Conservation (phyloP, 2,329 filamentous ascomycete genomes). For the Penicillium italicum region DNA sequence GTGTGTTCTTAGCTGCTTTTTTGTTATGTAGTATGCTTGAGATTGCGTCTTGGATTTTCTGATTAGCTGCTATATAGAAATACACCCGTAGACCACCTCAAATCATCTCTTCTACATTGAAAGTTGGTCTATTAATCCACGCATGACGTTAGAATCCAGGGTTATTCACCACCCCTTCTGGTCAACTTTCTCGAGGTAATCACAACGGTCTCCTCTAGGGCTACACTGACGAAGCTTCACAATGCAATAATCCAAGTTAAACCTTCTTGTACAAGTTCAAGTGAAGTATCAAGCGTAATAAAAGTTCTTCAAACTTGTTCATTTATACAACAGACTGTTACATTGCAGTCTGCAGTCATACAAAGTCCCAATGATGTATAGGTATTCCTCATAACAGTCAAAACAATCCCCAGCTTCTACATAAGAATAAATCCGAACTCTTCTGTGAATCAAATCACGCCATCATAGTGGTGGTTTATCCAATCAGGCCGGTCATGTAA, state of each 20-base stretch:
- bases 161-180: too few relatives aligned
- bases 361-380: not conserved
- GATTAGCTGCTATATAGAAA: not conserved
- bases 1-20: not conserved
- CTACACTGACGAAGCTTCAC: too few relatives aligned
- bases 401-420: not conserved
- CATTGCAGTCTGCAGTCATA: not conserved
- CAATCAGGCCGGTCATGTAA: not conserved
- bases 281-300: too few relatives aligned
- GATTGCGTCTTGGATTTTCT: not conserved
- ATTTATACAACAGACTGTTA: not conserved
- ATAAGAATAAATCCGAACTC: not conserved
- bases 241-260: too few relatives aligned
- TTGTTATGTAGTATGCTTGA: not conserved
- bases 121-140: too few relatives aligned
- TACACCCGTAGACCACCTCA: not conserved
- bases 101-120: not conserved
- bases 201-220: too few relatives aligned
- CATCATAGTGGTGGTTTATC: not conserved
- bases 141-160: too few relatives aligned
- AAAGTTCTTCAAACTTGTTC: not conserved
- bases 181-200: too few relatives aligned
- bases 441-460: not conserved
- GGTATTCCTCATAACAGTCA: not conserved
- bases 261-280: too few relatives aligned